Base-by-base conservation (phyloP, 2,329 filamentous ascomycete genomes). In the Pseudogymnoascus sp. region DNA sequence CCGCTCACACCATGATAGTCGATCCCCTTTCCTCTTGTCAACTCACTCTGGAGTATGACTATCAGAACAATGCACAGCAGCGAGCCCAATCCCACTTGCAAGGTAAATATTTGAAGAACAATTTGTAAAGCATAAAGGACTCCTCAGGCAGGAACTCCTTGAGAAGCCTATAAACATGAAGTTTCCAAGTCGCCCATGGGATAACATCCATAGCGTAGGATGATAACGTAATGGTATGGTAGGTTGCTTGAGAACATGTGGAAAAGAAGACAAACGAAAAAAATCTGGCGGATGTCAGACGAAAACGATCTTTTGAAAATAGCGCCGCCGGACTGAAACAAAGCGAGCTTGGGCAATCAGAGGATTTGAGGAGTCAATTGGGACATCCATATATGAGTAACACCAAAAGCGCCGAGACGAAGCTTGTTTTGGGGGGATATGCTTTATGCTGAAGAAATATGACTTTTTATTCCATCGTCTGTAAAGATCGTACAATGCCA, bases 101-200 rank as follows among this genome's bases (percentile, higher is more conserved):
- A 41, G 58, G 38, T 59, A 17, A 59, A 59, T 59, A 55, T 55
- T 35, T 55, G 48, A 59, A 29, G 21, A 59, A 41, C 38, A 39
- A 59, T 59, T 59, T 59, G 58, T 41, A 59, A 59, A 27, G 48
- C 15, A 59, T 41, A 39, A 27, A 33, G 17, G 4, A 39, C 38
- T 15, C n/a, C 58, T 59, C 58, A 39, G 17, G 58, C 27, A 39
- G 35, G 58, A 59, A 39, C 58, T 27, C 58, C 58, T n/a, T 15
- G 79, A 80, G 82, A 82, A 81, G 82, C 78, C 75, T 77, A 77
- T 83, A 84, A 83, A 74, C 78, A 83, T 83, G 74, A 82, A 79
- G 77, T 84, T 79, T 84, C 81, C 81, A 84, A 84, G 78, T 76
- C 79, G 77, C 79, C 77, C 76, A 71, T 77, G 76, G 78, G 76